Conservation (phyloP, 148 eudicot species). For the Rhododendron mucronatum region DNA sequence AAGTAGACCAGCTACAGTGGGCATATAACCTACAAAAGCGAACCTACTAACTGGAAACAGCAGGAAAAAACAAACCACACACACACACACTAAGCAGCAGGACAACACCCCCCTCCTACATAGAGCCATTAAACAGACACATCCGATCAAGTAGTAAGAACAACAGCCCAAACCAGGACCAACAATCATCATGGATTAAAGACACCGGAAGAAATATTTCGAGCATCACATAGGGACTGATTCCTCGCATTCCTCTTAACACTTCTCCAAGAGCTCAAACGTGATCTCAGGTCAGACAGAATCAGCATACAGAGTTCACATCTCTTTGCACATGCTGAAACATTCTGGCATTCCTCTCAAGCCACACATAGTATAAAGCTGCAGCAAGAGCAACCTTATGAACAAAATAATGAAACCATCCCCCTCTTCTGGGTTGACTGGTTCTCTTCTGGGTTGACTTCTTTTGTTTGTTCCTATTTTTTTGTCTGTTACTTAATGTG, state of each 20-base stretch:
- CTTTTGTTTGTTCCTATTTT: neutral
- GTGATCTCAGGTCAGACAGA: neutral
- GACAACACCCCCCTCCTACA: neutral
- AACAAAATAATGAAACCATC: neutral
- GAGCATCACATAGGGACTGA: no score
- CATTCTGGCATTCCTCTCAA: neutral
- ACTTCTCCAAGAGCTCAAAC: no score
- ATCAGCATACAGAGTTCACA: neutral
- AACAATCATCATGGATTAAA: neutral
- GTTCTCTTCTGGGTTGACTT: neutral
- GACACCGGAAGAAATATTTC: no score
- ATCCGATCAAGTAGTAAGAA: neutral
- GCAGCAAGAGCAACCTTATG: neutral
- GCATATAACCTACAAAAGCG: neutral
- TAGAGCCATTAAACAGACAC: neutral
- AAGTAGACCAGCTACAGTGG: neutral
- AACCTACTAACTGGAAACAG: neutral
- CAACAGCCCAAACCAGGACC: neutral
- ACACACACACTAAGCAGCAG: neutral
- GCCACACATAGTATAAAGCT: neutral
- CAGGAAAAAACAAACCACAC: neutral
- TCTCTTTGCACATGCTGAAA: neutral
- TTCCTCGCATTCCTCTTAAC: no score
- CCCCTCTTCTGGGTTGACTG: neutral
- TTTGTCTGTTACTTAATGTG: neutral